A percentile compares a stretch with the other conserved stretches of the same genome.
phyloP scores from a whole-genome alignment of 1,284 basidiomycete species.

The Psilocybe mexicana region DNA sequence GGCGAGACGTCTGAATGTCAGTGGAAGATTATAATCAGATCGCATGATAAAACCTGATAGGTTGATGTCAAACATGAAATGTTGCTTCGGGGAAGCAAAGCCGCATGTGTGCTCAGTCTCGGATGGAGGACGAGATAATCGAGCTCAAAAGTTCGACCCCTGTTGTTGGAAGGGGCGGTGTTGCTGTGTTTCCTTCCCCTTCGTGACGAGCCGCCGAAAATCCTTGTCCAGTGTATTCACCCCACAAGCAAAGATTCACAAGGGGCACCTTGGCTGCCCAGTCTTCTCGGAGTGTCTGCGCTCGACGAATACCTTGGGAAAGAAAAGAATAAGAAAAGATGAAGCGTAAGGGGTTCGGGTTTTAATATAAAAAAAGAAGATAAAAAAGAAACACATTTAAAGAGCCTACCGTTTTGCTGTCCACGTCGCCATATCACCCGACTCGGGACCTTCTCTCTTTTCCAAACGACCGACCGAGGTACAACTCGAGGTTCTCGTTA shows the following conservation, averaged over 20 bases:
- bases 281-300: constrained; percentile 97
- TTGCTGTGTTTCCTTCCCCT: constrained; percentile 92
- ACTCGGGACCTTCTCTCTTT: constrained; percentile 99
- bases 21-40: no score
- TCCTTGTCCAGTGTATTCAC: constrained; percentile 93
- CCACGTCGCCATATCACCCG: constrained; percentile 96
- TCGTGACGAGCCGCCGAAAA: constrained; percentile 86
- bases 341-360: not conserved
- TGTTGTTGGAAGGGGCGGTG: no score
- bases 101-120: no score
- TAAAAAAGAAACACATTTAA: not conserved
- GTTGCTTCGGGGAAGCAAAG: no score
- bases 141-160: no score
- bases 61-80: no score
- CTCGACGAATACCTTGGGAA: constrained; percentile 88
- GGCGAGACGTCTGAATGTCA: no score
- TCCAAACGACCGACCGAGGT: constrained; percentile 87
- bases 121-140: no score
- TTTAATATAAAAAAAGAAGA: no score
- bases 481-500: constrained; percentile 96
- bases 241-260: constrained; percentile 89
- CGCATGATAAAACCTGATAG: no score
- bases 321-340: not conserved
- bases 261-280: constrained; percentile 99
- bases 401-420: constrained; percentile 67